Conservation (phyloP, 371 early-diverging fungal genomes). For the Apophysomyces trapeziformis region DNA sequence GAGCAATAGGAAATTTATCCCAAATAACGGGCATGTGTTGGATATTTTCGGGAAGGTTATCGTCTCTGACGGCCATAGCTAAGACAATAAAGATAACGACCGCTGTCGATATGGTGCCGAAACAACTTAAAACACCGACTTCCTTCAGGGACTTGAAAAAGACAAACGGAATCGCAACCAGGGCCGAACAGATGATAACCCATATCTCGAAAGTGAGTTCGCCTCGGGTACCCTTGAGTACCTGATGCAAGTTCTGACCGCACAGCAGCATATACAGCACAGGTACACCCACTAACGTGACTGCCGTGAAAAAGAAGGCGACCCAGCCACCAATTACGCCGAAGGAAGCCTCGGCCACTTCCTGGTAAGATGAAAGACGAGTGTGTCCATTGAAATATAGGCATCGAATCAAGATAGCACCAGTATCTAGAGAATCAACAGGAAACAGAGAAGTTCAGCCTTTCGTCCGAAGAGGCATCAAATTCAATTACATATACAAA, state of each 20-base stretch:
- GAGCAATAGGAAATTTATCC: constrained; percentile 59
- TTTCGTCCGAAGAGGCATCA: background rate
- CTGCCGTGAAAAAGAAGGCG: constrained; percentile 68
- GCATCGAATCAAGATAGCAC: constrained; percentile 29
- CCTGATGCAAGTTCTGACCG: constrained; percentile 60
- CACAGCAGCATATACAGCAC: constrained; percentile 77
- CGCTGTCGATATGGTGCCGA: constrained; percentile 45
- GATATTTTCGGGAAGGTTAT: constrained; percentile 10
- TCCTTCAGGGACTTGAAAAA: constrained; percentile 75
- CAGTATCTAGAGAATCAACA: constrained; percentile 16
- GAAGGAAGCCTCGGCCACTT: constrained; percentile 68
- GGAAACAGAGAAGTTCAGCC: background rate
- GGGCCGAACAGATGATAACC: constrained; percentile 66
- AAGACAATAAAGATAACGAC: constrained; percentile 46
- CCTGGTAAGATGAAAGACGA: constrained; percentile 58
- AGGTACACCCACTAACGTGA: constrained; percentile 69
- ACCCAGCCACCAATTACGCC: constrained; percentile 64
- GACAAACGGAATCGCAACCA: constrained; percentile 77
- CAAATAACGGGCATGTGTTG: constrained; percentile 48
- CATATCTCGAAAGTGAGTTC: constrained; percentile 46
- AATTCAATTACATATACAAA: constrained; percentile 39
- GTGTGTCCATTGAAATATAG: constrained; percentile 28
- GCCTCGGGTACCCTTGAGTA: constrained; percentile 41
- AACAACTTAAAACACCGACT: constrained; percentile 58
- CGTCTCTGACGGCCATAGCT: constrained; percentile 30